Base-by-base conservation (phyloP, 2,329 filamentous ascomycete species). In the Aspergillus ochraceoroseus region DNA sequence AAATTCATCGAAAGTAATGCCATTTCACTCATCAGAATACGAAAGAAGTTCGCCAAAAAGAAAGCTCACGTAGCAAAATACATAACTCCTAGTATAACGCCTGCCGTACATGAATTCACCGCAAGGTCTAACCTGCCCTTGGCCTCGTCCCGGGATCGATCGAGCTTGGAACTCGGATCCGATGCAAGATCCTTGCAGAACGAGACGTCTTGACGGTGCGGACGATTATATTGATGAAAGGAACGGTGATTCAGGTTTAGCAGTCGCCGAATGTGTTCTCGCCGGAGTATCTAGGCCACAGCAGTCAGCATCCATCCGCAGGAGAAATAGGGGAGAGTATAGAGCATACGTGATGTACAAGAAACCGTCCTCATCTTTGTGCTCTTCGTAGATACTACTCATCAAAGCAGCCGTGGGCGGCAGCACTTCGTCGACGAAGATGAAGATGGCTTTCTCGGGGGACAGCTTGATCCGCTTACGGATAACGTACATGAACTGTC, bases 401-500 rank as follows among this genome's bases (percentile, higher is more conserved):
- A 98, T 98, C 38, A 98, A 80, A 44, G 92, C 92, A 45, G 92
- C 92, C 6, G 92, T 96, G 2, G 92, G 92, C 36, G 92, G 92
- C 41, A 98, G 79, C 36, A 95, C 90, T 73, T 96, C 92, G 67
- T 96, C 90, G 63, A 98, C 92, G 72, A 96, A 98, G 78, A 98
- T 96, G 79, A 98, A 98, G 74, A 98, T 98, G 66, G 92, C 92
- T 80, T 98, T 98, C 76, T 98, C 92, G 20, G 92, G 92, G 40
- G 88, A 95, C 56, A 98, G 80, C 87, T 98, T 98, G 75, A 98
- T 98, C 64, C 92, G 85, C 80, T 98, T 98, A 68, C 92, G 88
- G 72, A 98, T 98, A 53, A 98, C 92, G 71, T 98, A 98, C 73
- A 98, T 92, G 66, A 98, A 95, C 82, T 98, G 92, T 60, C 92